Conservation (phyloP, 306 rosid genomes). For the Dryas drummondii region DNA sequence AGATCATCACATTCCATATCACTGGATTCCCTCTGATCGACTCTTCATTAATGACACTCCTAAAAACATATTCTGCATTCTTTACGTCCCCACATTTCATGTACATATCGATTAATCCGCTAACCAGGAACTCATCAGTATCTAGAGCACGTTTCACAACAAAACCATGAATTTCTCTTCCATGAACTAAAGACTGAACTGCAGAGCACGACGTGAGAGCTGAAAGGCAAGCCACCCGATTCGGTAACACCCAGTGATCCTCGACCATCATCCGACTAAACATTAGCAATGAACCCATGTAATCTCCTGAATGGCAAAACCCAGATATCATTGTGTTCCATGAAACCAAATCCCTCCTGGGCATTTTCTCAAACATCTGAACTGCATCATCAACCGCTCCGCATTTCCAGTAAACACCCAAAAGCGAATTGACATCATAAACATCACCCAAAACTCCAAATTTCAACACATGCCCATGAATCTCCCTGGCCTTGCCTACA, state of each 20-base stretch:
- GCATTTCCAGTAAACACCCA: constrained; percentile 37
- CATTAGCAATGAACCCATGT: constrained; percentile 20
- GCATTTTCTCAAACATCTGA: constrained; percentile 32
- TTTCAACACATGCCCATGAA: constrained; percentile 41
- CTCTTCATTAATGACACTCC: constrained; percentile 16
- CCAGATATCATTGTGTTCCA: constrained; percentile 48
- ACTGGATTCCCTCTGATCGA: constrained; percentile 24
- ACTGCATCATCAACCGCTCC: constrained; percentile 20
- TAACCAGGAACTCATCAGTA: constrained; percentile 37
- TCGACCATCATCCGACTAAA: constrained; percentile 33
- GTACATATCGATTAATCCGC: constrained; percentile 39
- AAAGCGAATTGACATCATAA: constrained; percentile 37
- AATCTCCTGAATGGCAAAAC: constrained; percentile 31
- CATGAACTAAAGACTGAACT: constrained; percentile 23
- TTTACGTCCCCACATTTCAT: constrained; percentile 43
- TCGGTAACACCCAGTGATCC: constrained; percentile 32
- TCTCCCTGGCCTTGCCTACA: constrained; percentile 25
- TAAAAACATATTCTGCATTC: constrained; percentile 31
- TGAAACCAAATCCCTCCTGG: constrained; percentile 30
- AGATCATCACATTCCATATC: constrained; percentile 48
- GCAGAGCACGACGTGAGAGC: constrained; percentile 34
- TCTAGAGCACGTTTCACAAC: constrained; percentile 34
- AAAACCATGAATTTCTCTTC: constrained; percentile 39
- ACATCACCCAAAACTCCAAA: constrained; percentile 39
- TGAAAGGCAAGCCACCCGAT: constrained; percentile 38